Evolutionary conservation across 202 grass and related monocot genomes (phyloP).

Genomic region (Setaria viridis): DNA sequence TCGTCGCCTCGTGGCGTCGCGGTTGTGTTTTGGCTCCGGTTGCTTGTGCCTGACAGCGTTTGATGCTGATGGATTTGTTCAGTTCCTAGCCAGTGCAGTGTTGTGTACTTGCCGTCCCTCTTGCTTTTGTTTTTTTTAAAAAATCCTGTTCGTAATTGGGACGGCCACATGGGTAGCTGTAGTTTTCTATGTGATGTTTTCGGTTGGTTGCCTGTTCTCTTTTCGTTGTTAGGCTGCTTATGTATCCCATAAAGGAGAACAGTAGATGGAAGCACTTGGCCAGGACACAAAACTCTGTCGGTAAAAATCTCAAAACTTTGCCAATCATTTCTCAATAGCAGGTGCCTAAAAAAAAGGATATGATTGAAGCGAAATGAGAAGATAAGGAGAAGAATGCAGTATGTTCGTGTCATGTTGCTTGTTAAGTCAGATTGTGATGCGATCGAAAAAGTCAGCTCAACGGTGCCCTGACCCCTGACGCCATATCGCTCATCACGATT

Average conservation of each 20-base stretch:
- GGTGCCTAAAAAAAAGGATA: not conserved
- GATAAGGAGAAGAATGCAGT: not conserved
- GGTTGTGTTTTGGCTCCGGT: conserved; percentile 29
- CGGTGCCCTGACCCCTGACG: not conserved
- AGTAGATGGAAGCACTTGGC: not conserved
- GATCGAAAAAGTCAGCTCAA: conserved; percentile 36
- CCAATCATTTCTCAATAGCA: not conserved
- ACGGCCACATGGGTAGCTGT: not conserved
- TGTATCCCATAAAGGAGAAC: not conserved
- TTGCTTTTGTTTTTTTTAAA: not conserved
- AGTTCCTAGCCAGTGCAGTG: not conserved
- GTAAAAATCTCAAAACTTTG: not conserved
- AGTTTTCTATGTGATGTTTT: not conserved
- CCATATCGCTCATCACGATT: not conserved
- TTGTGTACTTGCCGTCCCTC: not conserved
- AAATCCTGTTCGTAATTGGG: not conserved
- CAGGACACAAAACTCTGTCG: not conserved
- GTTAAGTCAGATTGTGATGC: not conserved
- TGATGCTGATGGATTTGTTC: conserved; percentile 28
- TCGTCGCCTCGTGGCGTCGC: not conserved
- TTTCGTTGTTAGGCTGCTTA: not conserved
- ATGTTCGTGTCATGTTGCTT: conserved; percentile 19
- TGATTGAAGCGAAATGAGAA: too few species aligned
- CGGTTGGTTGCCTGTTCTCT: not conserved
- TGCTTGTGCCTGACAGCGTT: conserved; percentile 22